Percentiles rank a stretch among this genome's conserved stretches.
phyloP scores from a whole-genome alignment of 2,329 filamentous ascomycete species.

The Penicillium sp. region DNA sequence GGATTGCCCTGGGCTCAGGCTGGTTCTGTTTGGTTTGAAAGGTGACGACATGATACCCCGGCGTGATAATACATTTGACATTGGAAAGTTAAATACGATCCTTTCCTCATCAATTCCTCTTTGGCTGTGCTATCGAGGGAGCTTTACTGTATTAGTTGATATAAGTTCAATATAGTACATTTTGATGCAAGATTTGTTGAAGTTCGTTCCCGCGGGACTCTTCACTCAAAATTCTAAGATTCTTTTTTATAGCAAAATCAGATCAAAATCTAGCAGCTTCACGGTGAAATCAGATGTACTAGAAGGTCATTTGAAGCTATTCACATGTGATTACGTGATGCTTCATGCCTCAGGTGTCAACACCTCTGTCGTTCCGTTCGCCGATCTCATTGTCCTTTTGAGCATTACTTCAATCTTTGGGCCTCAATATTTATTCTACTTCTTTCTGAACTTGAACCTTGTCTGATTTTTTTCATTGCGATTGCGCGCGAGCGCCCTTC shows the following conservation, averaged over 20 bases:
- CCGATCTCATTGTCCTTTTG: conserved; percentile 15
- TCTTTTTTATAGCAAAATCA: too few relatives aligned
- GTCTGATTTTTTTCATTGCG: not conserved
- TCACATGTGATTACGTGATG: conserved; percentile 9
- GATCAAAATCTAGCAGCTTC: too few relatives aligned
- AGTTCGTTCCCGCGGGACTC: too few relatives aligned
- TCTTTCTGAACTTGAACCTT: not conserved
- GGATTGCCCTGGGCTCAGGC: conserved; percentile 15
- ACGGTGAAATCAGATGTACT: too few relatives aligned
- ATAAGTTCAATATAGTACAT: too few relatives aligned
- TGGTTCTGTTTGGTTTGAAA: conserved; percentile 22
- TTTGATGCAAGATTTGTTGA: too few relatives aligned
- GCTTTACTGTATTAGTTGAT: not conserved
- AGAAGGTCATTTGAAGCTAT: too few relatives aligned
- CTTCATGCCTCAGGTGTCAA: conserved; percentile 25
- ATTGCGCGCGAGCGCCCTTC: conserved; percentile 7
- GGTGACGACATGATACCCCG: conserved; percentile 36
- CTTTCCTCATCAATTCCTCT: conserved; percentile 1
- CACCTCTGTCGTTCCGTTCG: conserved; percentile 9
- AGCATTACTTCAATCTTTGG: conserved; percentile 5
- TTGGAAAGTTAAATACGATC: conserved; percentile 14
- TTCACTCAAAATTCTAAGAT: too few relatives aligned
- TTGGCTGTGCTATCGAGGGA: not conserved
- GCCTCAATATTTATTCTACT: not conserved
- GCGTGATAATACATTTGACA: conserved; percentile 14